Evolutionary conservation across 306 rosid species (phyloP).

Genomic region (Crotalaria pallida): DNA sequence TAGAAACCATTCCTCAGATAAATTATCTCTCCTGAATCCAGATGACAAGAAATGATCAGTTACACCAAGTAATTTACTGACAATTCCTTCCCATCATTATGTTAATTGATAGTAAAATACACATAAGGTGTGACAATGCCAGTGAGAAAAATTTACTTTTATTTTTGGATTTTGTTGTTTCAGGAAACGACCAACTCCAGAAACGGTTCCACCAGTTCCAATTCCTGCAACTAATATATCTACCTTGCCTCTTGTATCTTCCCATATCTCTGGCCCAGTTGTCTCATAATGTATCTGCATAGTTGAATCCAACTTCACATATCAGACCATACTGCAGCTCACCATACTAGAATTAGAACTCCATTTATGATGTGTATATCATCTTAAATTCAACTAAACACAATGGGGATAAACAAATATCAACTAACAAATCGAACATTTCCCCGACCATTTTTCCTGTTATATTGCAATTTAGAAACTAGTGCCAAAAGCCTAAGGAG

Average conservation of each 20-base stretch:
- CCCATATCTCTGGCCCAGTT: slow-evolving; percentile 99
- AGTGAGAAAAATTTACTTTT: slow-evolving; percentile 46
- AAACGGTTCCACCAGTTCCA: slow-evolving; percentile 98
- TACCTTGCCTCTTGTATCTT: slow-evolving; percentile 90
- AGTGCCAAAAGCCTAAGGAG: neutral
- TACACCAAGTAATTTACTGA: neutral
- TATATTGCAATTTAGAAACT: neutral
- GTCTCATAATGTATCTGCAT: slow-evolving; percentile 93
- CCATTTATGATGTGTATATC: slow-evolving; percentile 12
- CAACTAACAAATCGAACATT: slow-evolving; percentile 11
- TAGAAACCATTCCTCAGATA: slow-evolving; percentile 15
- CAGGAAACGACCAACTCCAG: slow-evolving; percentile 82
- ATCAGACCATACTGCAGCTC: slow-evolving; percentile 11
- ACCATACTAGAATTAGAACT: slow-evolving; percentile 2
- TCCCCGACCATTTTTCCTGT: neutral
- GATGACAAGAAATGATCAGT: slow-evolving; percentile 2
- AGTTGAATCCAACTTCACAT: slow-evolving; percentile 25
- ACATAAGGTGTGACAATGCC: neutral
- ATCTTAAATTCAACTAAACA: slow-evolving; percentile 8
- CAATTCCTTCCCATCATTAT: slow-evolving; percentile 5
- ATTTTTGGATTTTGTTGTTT: slow-evolving; percentile 76
- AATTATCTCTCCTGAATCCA: neutral
- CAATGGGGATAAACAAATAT: neutral
- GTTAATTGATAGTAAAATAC: neutral
- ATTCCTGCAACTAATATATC: slow-evolving; percentile 95